Evolutionary conservation across 2,329 filamentous ascomycete species (phyloP).

Genomic region (Calycina herbarum): DNA sequence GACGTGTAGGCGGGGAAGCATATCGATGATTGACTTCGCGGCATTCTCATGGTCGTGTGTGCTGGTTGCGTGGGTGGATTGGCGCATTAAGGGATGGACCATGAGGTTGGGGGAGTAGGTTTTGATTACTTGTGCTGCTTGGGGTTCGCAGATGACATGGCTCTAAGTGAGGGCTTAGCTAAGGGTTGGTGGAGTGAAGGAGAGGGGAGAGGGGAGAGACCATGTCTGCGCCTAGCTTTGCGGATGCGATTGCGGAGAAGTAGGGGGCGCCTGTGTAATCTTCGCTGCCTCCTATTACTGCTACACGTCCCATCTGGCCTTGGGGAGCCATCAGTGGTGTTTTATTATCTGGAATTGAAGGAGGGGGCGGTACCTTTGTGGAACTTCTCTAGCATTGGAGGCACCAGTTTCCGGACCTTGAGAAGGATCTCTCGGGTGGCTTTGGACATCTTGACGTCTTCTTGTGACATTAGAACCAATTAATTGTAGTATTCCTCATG

Average conservation of each 20-base stretch:
- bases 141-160: slow-evolving; percentile 93
- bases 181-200: neutral
- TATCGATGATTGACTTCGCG: slow-evolving; percentile 67
- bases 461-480: slow-evolving; percentile 30
- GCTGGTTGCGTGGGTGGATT: slow-evolving; percentile 56
- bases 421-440: slow-evolving; percentile 73
- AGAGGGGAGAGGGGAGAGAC: slow-evolving; percentile 46
- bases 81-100: slow-evolving; percentile 95
- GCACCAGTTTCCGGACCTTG: slow-evolving; percentile 86
- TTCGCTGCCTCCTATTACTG: slow-evolving; percentile 90
- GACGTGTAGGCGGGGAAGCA: slow-evolving; percentile 86
- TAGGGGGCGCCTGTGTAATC: slow-evolving; percentile 98
- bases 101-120: slow-evolving; percentile 97
- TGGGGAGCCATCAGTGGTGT: slow-evolving; percentile 3
- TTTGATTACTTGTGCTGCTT: slow-evolving; percentile 87
- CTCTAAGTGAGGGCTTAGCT: slow-evolving; percentile 51
- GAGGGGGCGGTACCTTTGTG: slow-evolving; percentile 72
- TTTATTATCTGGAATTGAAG: neutral
- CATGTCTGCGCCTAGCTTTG: slow-evolving; percentile 86
- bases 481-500: neutral
- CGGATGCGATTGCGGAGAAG: slow-evolving; percentile 96
- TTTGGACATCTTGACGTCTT: slow-evolving; percentile 57
- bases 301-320: slow-evolving; percentile 91
- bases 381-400: slow-evolving; percentile 91
- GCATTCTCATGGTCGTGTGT: slow-evolving; percentile 60